phyloP scores from a whole-genome alignment of 345 rosid species.

The Ceriops zippeliana region DNA sequence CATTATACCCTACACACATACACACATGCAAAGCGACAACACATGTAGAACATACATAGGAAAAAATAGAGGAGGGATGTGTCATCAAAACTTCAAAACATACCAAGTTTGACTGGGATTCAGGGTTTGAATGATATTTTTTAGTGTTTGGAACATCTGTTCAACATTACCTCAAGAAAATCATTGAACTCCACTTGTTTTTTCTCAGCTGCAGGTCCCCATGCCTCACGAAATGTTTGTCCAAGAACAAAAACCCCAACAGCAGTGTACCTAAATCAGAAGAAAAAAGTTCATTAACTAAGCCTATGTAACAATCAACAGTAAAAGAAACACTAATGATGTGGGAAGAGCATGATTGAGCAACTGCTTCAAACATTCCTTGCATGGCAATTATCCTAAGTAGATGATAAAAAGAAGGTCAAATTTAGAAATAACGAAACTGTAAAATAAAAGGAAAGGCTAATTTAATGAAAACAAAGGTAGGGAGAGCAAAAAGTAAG shows the following conservation, averaged over 20 bases:
- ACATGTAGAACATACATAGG: too few relatives aligned
- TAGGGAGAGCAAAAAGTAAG: neutral
- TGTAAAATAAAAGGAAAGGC: neutral
- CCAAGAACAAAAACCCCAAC: slow-evolving; percentile 98
- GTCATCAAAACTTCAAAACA: neutral
- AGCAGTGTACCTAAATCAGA: slow-evolving; percentile 69
- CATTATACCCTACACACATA: too few relatives aligned
- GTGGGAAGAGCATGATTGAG: neutral
- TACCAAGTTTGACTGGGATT: neutral
- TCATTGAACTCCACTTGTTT: slow-evolving; percentile 75
- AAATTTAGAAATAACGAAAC: neutral
- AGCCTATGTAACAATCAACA: neutral
- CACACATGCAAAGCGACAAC: too few relatives aligned
- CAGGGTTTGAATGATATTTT: neutral
- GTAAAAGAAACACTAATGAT: neutral
- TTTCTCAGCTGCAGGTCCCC: slow-evolving; percentile 71
- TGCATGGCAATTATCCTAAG: neutral
- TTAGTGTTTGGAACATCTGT: neutral
- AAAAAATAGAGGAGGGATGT: too few relatives aligned
- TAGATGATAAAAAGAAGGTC: neutral
- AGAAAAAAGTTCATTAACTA: neutral
- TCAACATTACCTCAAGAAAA: slow-evolving; percentile 72
- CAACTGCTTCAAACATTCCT: neutral
- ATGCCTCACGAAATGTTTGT: slow-evolving; percentile 74
- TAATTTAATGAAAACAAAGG: neutral